phyloP scores from a whole-genome alignment of 106 monocot species.

The Triglochin maritima region DNA sequence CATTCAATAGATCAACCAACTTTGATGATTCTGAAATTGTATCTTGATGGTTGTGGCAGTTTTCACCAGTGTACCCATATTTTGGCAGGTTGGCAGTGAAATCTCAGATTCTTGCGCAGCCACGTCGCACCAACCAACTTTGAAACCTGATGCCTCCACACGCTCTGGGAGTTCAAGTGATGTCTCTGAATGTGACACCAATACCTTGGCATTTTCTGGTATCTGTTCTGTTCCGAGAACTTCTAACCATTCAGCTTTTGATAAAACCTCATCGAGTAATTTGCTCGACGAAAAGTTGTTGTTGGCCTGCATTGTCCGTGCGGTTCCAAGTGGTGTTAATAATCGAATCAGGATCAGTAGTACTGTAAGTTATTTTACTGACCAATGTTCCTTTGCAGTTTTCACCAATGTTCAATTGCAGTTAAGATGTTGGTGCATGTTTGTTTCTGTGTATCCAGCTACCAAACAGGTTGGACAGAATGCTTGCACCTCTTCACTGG shows the following conservation, averaged over 20 bases:
- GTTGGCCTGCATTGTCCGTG: constrained; percentile 93
- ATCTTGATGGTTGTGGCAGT: background rate
- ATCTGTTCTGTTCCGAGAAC: constrained; percentile 10
- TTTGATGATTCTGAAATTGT: background rate
- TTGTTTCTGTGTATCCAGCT: constrained; percentile 33
- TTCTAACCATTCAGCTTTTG: constrained; percentile 12
- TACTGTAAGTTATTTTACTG: constrained; percentile 39
- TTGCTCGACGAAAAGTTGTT: constrained; percentile 87
- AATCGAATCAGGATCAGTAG: constrained; percentile 73
- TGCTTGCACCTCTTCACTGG: constrained; percentile 96
- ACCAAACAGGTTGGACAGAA: constrained; percentile 85
- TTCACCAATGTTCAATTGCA: too few species aligned
- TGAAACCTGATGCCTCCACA: constrained; percentile 15
- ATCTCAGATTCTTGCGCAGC: constrained; percentile 7
- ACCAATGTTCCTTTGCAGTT: too few species aligned
- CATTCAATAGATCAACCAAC: too few species aligned
- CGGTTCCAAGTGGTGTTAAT: constrained; percentile 67
- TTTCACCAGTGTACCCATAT: background rate
- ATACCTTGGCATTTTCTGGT: constrained; percentile 9
- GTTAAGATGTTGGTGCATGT: background rate
- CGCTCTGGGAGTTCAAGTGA: constrained; percentile 11
- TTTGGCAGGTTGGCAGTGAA: constrained; percentile 22
- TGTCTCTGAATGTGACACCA: constrained; percentile 20
- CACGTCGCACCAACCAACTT: constrained; percentile 13
- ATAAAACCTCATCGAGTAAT: constrained; percentile 21